Evolutionary conservation across 2,329 filamentous ascomycete genomes (phyloP).

Genomic region (Colletotrichum phormii): DNA sequence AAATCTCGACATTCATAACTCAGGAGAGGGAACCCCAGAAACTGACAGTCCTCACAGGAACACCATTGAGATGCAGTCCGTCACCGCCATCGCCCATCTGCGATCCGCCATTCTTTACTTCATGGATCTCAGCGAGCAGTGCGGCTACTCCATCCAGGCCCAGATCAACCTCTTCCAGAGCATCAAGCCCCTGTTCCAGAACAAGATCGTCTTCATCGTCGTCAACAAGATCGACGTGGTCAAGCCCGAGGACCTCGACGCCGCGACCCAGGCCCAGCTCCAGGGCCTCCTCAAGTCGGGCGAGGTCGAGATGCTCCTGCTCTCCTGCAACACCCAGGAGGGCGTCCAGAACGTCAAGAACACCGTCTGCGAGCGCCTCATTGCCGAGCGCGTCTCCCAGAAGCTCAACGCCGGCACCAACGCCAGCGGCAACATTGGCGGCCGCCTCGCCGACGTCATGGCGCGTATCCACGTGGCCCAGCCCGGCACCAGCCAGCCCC

Average conservation of each 20-base stretch:
- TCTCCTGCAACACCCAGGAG: constrained; percentile 95
- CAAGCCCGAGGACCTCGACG: constrained; percentile 86
- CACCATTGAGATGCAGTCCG: constrained; percentile 99
- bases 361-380: constrained; percentile 89
- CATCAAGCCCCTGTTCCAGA: constrained; percentile 94
- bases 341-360: constrained; percentile 97
- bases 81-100: constrained; percentile 97
- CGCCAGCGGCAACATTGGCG: constrained; percentile 79
- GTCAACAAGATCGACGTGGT: constrained; percentile 98
- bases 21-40: background rate
- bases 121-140: constrained; percentile 97
- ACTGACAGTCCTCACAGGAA: constrained; percentile 63
- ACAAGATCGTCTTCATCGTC: constrained; percentile 96
- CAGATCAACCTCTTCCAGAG: constrained; percentile 96
- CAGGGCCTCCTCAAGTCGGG: constrained; percentile 84
- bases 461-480: constrained; percentile 97
- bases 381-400: constrained; percentile 92
- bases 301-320: constrained; percentile 91
- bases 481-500: constrained; percentile 82
- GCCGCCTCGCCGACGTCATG: constrained; percentile 89
- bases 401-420: constrained; percentile 94
- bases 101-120: constrained; percentile 96
- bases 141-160: constrained; percentile 90
- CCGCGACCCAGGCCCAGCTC: constrained; percentile 81
- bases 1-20: background rate